A percentile compares a stretch with the other conserved stretches of the same genome.
Evolutionary conservation across 2,329 filamentous ascomycete species (phyloP).

Genomic region (Sclerotinia nivalis): DNA sequence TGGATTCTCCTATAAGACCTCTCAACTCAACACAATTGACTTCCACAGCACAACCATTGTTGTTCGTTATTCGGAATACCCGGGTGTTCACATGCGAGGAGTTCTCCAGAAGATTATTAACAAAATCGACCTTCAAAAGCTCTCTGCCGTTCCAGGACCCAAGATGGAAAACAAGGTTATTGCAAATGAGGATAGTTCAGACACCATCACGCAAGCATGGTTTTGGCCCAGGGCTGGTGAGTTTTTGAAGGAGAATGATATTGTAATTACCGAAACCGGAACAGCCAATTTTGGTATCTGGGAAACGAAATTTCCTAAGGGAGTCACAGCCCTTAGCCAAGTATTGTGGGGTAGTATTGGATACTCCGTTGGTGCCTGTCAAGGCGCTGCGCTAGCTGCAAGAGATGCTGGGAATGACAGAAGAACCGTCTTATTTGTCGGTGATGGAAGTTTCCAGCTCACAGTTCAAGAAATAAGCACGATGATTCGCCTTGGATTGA

Average conservation of each 20-base stretch:
- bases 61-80: constrained; percentile 78
- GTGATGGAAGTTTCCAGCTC: constrained; percentile 83
- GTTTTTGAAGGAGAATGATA: constrained; percentile 69
- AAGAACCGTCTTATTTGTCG: constrained; percentile 81
- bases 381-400: constrained; percentile 72
- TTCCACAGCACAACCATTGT: constrained; percentile 74
- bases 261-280: constrained; percentile 74
- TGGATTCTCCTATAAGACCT: constrained; percentile 78
- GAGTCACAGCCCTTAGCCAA: constrained; percentile 79
- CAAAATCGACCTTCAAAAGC: constrained; percentile 56
- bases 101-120: constrained; percentile 72
- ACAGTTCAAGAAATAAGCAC: constrained; percentile 83
- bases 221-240: constrained; percentile 76
- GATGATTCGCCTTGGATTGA: constrained; percentile 73
- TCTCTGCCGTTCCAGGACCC: constrained; percentile 57
- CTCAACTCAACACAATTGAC: constrained; percentile 75
- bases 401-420: constrained; percentile 61
- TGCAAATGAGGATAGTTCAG: constrained; percentile 44
- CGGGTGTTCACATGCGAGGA: constrained; percentile 73
- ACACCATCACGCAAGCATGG: constrained; percentile 66
- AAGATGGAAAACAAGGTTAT: constrained; percentile 54
- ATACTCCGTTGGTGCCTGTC: constrained; percentile 61
- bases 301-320: constrained; percentile 75
- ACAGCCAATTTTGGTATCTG: constrained; percentile 87
- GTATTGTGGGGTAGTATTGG: constrained; percentile 72